Percentiles rank a stretch among this genome's conserved stretches.
Evolutionary conservation across 2,329 filamentous ascomycete genomes (phyloP).

Genomic region (Aspergillus cejpii): DNA sequence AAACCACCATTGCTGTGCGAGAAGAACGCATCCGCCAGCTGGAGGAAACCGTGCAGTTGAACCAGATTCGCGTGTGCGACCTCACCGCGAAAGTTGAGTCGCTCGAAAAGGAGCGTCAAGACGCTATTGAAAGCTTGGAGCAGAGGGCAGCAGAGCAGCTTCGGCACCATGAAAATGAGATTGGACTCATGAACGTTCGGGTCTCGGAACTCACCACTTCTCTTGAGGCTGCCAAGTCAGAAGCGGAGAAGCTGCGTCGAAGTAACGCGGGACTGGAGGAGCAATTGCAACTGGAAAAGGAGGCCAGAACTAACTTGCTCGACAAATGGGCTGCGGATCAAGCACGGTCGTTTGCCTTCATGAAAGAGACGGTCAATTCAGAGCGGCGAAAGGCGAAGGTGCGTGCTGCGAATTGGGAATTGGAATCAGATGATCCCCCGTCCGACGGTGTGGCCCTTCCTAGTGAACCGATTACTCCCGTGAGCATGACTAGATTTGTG

Average conservation of each 20-base stretch:
- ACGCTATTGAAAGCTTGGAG: conserved; percentile 20
- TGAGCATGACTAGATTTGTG: conserved; percentile 37
- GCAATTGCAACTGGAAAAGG: conserved; percentile 34
- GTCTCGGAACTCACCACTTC: conserved; percentile 38
- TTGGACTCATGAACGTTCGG: conserved; percentile 38
- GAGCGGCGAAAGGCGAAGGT: conserved; percentile 38
- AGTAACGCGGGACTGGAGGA: conserved; percentile 34
- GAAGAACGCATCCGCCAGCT: conserved; percentile 34
- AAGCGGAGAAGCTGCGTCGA: conserved; percentile 32
- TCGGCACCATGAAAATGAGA: conserved; percentile 30
- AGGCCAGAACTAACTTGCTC: conserved; percentile 30
- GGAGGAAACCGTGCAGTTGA: conserved; percentile 31
- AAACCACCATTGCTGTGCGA: conserved; percentile 31
- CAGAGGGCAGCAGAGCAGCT: conserved; percentile 20
- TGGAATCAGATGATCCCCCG: conserved; percentile 34
- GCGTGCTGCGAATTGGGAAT: conserved; percentile 36
- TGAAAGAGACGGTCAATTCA: conserved; percentile 34
- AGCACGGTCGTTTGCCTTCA: conserved; percentile 28
- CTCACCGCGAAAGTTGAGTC: conserved; percentile 30
- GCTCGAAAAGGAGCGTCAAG: conserved; percentile 29
- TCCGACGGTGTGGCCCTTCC: conserved; percentile 24
- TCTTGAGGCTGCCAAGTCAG: conserved; percentile 31
- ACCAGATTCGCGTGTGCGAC: conserved; percentile 30
- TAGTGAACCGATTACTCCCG: conserved; percentile 41
- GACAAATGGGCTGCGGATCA: conserved; percentile 33